Base-by-base conservation (phyloP, 768 basidiomycete genomes). In the Amanita rimosa region DNA sequence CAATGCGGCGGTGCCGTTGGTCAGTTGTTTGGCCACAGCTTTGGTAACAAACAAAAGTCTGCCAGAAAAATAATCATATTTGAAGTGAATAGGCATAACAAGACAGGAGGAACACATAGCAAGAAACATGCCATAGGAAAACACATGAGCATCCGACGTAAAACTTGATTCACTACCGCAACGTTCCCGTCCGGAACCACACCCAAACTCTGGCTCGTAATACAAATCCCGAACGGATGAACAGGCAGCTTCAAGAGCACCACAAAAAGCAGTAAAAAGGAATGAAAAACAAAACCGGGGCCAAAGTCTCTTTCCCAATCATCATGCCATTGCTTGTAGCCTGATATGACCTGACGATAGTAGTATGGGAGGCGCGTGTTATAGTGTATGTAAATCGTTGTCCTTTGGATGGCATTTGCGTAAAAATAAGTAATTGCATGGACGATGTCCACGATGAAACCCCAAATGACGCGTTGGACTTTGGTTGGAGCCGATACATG, bases 301-400 rank as follows among this genome's bases (percentile, higher is more conserved):
- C 48, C 40, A 21, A 41, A 33, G 14, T 49, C 27, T 42, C 16
- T 31, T 40, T 48, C 47, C 47, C 47, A 48, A 33, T 26, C 27
- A n/a, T 27, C n/a, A 27, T 48, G 38, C 37, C 39, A 41, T 16
- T 34, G 17, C 13, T 34, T 42, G 48, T 49, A 49, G 17, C 13
- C 41, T 8, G 29, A 42, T 1, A 43, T 27, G 19, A 35, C 24
- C 19, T 49, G 29, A 6, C 31, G 31, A n/a, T 41, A 41, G 22
- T 49, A 42, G 11, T 9, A 13, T 16, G 33, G 40, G 4, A 43
- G 41, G 9, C 27, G 48, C 4, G 48, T 41, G 14, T 49, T 35
- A 31, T 42, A 40, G 17, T 40, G 24, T 7, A 48, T 21, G 26
- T 48, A 40, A 17, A 16, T 10, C 11, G n/a, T 33, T 8, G 27